Percentiles rank a stretch among this genome's conserved stretches.
phyloP scores from a whole-genome alignment of 495 filamentous ascomycete genomes.

The Talaromyces proteolyticus region DNA sequence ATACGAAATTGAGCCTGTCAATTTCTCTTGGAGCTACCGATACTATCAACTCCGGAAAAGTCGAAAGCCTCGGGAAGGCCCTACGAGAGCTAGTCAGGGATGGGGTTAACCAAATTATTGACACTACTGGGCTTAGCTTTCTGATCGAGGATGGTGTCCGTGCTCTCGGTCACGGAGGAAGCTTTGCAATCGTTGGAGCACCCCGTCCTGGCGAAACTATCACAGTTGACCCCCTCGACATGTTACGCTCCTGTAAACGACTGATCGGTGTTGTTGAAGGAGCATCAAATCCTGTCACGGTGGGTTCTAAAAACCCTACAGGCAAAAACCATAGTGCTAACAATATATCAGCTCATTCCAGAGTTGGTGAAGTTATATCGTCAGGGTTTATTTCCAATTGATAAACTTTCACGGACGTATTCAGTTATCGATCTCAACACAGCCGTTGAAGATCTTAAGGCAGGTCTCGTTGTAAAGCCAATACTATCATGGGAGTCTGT shows the following conservation, averaged over 20 bases:
- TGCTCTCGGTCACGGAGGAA: slow-evolving; percentile 25
- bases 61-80: slow-evolving; percentile 15
- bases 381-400: slow-evolving; percentile 34
- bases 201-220: slow-evolving; percentile 25
- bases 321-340: background rate
- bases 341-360: slow-evolving; percentile 9
- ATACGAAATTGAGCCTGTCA: slow-evolving; percentile 32
- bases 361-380: slow-evolving; percentile 30
- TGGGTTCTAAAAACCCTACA: slow-evolving; percentile 8
- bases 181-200: slow-evolving; percentile 34
- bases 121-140: slow-evolving; percentile 30
- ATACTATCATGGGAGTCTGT: background rate
- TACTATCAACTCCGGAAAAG: slow-evolving; percentile 13
- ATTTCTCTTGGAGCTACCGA: slow-evolving; percentile 36
- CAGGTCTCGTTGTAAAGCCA: background rate
- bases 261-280: slow-evolving; percentile 25
- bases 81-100: slow-evolving; percentile 18
- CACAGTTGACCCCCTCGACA: slow-evolving; percentile 16
- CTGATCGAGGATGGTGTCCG: slow-evolving; percentile 26
- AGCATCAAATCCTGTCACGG: slow-evolving; percentile 15
- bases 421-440: background rate
- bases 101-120: slow-evolving; percentile 32
- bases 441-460: background rate
- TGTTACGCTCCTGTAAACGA: slow-evolving; percentile 19
- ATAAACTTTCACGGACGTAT: slow-evolving; percentile 34